A percentile compares a stretch with the other conserved stretches of the same genome.
These are phyloP conservation scores for Torrubiellomyces zombiae DNA, from an alignment of 2,329 filamentous ascomycete genomes.

Conservation along the genomic window DNA sequence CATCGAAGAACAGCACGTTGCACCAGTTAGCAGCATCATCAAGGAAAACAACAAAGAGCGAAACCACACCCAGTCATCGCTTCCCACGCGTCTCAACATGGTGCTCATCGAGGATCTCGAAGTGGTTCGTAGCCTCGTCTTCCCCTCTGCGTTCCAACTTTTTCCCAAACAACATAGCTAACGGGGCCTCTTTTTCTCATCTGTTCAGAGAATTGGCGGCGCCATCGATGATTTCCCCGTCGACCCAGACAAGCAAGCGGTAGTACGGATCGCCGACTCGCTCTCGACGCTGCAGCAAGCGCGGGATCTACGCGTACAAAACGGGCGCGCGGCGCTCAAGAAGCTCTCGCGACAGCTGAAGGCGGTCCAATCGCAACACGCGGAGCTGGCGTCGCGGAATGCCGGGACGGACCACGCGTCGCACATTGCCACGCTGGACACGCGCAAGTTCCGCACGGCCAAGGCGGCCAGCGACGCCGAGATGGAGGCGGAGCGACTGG, in stretches of 20 bases:
- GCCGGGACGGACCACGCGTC: conserved; percentile 66
- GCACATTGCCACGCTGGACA: conserved; percentile 75
- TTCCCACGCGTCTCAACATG: no score
- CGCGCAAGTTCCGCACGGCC: conserved; percentile 85
- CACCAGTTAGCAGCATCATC: no score
- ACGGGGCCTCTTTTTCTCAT: no score
- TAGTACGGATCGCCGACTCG: conserved; percentile 71
- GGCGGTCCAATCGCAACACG: conserved; percentile 58
- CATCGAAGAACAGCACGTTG: no score
- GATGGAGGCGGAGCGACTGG: conserved; percentile 86
- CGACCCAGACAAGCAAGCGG: conserved; percentile 66
- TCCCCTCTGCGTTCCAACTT: no score
- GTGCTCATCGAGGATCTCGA: no score
- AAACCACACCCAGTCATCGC: no score
- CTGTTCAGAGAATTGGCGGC: no score
- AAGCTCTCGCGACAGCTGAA: conserved; percentile 62
- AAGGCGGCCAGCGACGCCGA: conserved; percentile 80
- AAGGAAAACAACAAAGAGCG: no score
- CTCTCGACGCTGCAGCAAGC: conserved; percentile 70
- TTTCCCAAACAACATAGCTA: conserved; percentile 35
- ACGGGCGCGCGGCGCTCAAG: conserved; percentile 50
- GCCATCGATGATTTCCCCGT: conserved; percentile 95
- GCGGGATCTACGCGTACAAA: conserved; percentile 59
- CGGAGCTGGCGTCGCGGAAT: conserved; percentile 58
- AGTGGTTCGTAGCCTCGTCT: no score